Conservation (phyloP, 495 filamentous ascomycete genomes). For the Tricharina praecox region DNA sequence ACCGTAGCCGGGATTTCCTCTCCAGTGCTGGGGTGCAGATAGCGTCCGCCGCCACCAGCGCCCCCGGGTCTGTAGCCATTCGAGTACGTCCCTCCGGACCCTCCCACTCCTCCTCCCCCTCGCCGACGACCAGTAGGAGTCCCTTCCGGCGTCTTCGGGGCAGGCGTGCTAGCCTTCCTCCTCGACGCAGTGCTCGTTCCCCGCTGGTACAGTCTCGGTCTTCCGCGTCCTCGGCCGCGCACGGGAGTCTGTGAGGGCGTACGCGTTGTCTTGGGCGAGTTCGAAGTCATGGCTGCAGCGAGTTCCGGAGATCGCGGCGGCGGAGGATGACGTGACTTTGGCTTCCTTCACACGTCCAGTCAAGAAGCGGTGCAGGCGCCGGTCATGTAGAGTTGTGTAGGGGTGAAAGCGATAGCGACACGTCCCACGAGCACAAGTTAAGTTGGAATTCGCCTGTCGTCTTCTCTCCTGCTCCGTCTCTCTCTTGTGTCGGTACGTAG, state of each 20-base stretch:
- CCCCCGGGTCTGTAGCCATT: slow-evolving; percentile 55
- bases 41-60: slow-evolving; percentile 62
- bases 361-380: neutral
- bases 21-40: slow-evolving; percentile 38
- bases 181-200: slow-evolving; percentile 16
- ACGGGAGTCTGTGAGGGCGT: slow-evolving; percentile 1
- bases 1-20: slow-evolving; percentile 30
- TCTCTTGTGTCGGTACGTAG: too few species aligned
- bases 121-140: slow-evolving; percentile 30
- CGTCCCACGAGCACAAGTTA: too few species aligned
- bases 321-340: too few species aligned
- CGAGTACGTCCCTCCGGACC: slow-evolving; percentile 27
- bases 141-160: slow-evolving; percentile 19
- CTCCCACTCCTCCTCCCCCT: too few species aligned
- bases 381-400: slow-evolving; percentile 6
- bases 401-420: too few species aligned
- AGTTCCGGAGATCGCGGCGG: neutral
- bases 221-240: slow-evolving; percentile 21
- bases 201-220: slow-evolving; percentile 18
- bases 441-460: too few species aligned
- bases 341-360: too few species aligned
- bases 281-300: slow-evolving; percentile 2
- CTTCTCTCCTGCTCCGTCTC: too few species aligned
- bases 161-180: slow-evolving; percentile 9
- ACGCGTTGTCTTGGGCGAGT: slow-evolving; percentile 5